These are phyloP conservation scores for Fulvia fulva DNA, from an alignment of 2,329 filamentous ascomycete species.

Conservation along the genomic window DNA sequence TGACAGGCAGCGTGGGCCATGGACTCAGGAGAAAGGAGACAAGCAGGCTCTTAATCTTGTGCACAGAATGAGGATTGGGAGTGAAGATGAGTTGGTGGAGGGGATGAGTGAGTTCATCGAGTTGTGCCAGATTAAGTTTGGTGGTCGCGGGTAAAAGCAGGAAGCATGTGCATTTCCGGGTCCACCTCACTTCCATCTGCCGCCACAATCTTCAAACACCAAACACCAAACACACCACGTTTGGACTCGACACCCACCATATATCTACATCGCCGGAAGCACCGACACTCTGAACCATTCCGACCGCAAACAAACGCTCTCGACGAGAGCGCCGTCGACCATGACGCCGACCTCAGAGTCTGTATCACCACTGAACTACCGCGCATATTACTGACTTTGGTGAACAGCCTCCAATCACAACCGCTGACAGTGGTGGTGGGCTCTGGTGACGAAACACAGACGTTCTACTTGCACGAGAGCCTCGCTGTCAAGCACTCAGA, in stretches of 20 bases:
- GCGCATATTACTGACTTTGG: not conserved
- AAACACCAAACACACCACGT: not conserved
- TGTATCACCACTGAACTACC: not conserved
- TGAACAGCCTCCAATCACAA: not conserved
- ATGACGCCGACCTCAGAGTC: not conserved
- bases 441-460: not conserved
- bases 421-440: constrained; percentile 3
- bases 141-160: constrained; percentile 5
- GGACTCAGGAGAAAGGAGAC: constrained; percentile 38
- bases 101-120: constrained; percentile 43
- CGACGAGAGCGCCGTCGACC: not conserved
- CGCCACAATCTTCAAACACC: too few species aligned
- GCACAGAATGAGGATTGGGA: constrained; percentile 29
- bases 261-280: too few species aligned
- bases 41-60: constrained; percentile 31
- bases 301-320: too few species aligned
- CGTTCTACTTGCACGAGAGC: constrained; percentile 1
- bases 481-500: not conserved
- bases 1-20: constrained; percentile 29
- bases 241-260: too few species aligned
- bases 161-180: too few species aligned
- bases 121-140: constrained; percentile 42
- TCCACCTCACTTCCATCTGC: too few species aligned
- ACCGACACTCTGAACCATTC: too few species aligned
- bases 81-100: constrained; percentile 33